phyloP scores from a whole-genome alignment of 805 yeast genomes.

The Metschnikowia santaceciliae region DNA sequence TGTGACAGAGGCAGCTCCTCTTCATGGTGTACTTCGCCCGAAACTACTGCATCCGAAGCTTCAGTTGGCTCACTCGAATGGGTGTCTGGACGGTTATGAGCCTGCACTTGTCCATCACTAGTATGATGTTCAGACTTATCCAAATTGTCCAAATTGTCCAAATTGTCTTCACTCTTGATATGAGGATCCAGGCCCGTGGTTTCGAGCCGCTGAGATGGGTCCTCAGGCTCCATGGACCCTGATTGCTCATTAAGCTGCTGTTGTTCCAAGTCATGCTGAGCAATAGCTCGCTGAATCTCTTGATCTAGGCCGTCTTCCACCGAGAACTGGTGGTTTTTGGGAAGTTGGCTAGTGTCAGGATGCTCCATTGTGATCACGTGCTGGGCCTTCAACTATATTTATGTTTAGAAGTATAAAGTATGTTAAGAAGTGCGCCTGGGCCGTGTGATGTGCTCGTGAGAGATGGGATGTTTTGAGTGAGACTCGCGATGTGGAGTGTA shows the following conservation, averaged over 20 bases:
- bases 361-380: neutral
- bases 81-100: neutral
- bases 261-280: constrained; percentile 20
- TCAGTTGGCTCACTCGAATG: neutral
- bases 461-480: constrained; percentile 1
- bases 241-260: constrained; percentile 9
- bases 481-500: constrained; percentile 2
- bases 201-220: neutral
- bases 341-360: neutral
- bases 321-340: constrained; percentile 12
- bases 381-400: neutral
- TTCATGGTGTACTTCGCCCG: neutral
- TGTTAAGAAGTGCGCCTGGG: neutral
- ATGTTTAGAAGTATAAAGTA: neutral
- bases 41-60: no score
- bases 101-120: neutral
- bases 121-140: neutral
- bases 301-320: constrained; percentile 20
- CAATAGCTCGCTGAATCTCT: constrained; percentile 19
- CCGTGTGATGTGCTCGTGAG: neutral
- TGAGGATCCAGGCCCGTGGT: neutral
- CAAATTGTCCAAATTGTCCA: neutral
- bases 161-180: neutral
- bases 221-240: neutral
- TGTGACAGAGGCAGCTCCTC: neutral